Evolutionary conservation across 2,329 filamentous ascomycete genomes (phyloP), one percentile per base, ranked within the genome.

Genomic region (Verticillium nubilum): DNA sequence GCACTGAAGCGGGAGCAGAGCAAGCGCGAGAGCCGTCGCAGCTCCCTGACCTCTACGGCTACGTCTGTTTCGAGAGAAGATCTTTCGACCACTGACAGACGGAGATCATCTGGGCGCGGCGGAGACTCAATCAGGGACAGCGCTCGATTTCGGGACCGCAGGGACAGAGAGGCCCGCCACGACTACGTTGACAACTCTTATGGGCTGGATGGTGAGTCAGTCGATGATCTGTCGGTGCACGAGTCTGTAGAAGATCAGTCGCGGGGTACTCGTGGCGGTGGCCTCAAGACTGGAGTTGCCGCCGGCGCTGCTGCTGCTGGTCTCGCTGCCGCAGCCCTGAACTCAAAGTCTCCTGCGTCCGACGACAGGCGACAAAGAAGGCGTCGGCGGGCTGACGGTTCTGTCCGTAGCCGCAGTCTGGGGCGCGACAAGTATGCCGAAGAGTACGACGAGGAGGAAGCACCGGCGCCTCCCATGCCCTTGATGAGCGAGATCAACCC

Each of bases 1-100:
- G 91, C 92, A 10, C 79, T 99, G 58, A 97, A 97, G 73, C 87
- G 93, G 67, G 92, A 97, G 69, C 90, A 94, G 71, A 93, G 91
- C 72, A 88, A 89, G 64, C 86, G 88, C 63, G 83, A 89, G 64
- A 88, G 86, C 67, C 85, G 85, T 12, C 85, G 85, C 59, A 88
- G 87, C 60, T 93, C 90, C 31, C 69, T 81, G 53, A 81, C 75
- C 53, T 86, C 83, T 1, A 85, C 81, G 31, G 80, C 76, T 27
- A 62, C 82, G 25, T 83, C 82, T 0, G 69, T 73, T 6, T 86
- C 84, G 6, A 74, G 77, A 61, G 83, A 86, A 53, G 83, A 86
- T 5, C 69, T 77, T 12, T 28, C 35, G 42, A 84, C 88, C 29
- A 80, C 80, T 58, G 84, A 86, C 61, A 79, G 84, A 70, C 80